Evolutionary conservation across 345 rosid species (phyloP), one percentile per base, ranked within the genome.

Genomic region (Combretum micranthum): DNA sequence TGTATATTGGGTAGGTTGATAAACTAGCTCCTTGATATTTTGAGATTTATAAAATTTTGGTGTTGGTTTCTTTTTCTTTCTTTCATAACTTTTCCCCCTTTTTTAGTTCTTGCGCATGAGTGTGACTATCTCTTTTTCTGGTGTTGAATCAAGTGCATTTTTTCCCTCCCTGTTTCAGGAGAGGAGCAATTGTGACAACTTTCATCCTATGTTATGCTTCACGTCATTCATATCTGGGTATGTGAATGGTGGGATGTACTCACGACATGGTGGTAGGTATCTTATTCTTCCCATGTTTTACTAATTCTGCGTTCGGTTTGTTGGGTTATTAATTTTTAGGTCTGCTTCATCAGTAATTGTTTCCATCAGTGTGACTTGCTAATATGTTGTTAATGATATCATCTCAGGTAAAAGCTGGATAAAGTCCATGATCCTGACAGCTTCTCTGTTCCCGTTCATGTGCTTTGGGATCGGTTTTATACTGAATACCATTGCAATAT

Each of bases 121-220:
- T n/a, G n/a, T 17, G 57, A 13, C 37, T n/a, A 17, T 53, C 18
- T 37, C 12, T 54, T 18, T 54, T 54, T 54, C 19, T 58, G 19
- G 6, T 32, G 47, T 51, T 51, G 39, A 17, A 42, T 52, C 22
- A 23, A 45, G 6, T 55, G 20, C 5, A 54, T 52, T 49, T 64
- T 69, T 11, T 67, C 59, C n/a, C n/a, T n/a, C n/a, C n/a, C n/a
- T 59, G 49, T 19, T 51, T 20, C 83, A 94, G 99, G 97, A 87
- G 99, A 81, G 99, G 99, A 74, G 97, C 99, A 43, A 94, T 94
- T 69, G 96, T 87, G 64, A 94, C 99, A 22, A 90, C 99, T 56
- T 94, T 87, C 75, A 90, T 94, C 50, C 84, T 90, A 22, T 94
- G 96, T 64, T 94, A 94, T 62, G 99, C 99, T 80, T 94, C 69